These are phyloP conservation scores for Saitozyma podzolica DNA, from an alignment of 768 basidiomycete species.

Conservation along the genomic window DNA sequence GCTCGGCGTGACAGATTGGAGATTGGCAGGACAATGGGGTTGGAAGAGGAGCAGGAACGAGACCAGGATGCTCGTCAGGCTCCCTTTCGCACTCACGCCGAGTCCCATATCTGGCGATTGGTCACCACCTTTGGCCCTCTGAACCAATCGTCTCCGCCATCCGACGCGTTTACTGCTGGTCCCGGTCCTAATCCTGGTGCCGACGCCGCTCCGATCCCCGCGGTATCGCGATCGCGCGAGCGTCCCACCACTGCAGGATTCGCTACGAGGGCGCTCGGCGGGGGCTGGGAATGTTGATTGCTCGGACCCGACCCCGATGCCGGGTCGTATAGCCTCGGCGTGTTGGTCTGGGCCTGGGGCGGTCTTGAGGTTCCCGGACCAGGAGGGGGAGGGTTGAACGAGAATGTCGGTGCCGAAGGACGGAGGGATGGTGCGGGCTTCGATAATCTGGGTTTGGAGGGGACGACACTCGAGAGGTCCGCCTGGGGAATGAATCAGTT, in stretches of 20 bases:
- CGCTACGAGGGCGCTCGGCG: neutral
- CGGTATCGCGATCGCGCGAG: too few species aligned
- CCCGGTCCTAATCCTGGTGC: neutral
- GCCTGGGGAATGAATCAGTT: constrained; percentile 7
- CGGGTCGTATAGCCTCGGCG: neutral
- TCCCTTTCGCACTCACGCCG: constrained; percentile 16
- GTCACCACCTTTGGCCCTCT: constrained; percentile 5
- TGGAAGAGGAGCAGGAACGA: constrained; percentile 6
- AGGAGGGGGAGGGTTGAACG: constrained; percentile 3
- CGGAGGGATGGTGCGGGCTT: constrained; percentile 8
- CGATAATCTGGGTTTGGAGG: constrained; percentile 1
- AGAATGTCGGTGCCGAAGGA: constrained; percentile 8
- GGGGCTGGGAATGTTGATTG: neutral
- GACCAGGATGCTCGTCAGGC: neutral
- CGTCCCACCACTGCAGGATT: too few species aligned
- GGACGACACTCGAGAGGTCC: constrained; percentile 8
- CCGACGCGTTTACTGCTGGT: neutral
- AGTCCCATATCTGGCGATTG: constrained; percentile 25
- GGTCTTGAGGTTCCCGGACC: neutral
- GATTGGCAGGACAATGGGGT: neutral
- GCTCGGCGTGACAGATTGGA: too few species aligned
- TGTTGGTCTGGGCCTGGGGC: constrained; percentile 1
- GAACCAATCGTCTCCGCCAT: constrained; percentile 22
- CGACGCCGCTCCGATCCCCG: too few species aligned
- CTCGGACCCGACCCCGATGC: neutral